These are phyloP conservation scores for Melastoma candidum DNA, from an alignment of 441 rosid species.

Conservation along the genomic window DNA sequence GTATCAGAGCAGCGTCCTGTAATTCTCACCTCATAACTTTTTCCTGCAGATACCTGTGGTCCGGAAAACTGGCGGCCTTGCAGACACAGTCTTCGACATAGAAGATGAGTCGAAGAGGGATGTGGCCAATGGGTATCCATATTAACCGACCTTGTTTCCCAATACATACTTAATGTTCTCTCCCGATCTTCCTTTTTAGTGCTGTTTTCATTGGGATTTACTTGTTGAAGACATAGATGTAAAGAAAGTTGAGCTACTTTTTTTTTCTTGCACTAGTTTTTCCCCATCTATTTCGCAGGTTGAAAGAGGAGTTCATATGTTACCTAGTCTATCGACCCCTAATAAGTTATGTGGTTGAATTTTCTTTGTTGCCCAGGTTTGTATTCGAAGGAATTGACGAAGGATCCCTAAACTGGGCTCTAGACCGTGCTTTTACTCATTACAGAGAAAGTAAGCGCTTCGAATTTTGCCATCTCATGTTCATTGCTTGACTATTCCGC, in stretches of 20 bases:
- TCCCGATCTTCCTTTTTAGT: too few species aligned
- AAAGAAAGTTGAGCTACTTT: too few species aligned
- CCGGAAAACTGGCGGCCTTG: slow-evolving; percentile 58
- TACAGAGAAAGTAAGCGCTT: slow-evolving; percentile 32
- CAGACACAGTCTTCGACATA: slow-evolving; percentile 47
- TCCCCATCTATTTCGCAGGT: too few species aligned
- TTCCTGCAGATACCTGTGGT: slow-evolving; percentile 41
- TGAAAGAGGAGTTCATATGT: too few species aligned
- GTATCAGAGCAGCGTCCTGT: too few species aligned
- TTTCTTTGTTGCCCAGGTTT: slow-evolving; percentile 22
- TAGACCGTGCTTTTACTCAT: slow-evolving; percentile 34
- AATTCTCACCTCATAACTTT: neutral
- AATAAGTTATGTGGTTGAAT: neutral
- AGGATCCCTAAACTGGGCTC: slow-evolving; percentile 34
- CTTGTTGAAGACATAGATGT: too few species aligned
- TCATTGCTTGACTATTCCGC: too few species aligned
- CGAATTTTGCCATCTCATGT: neutral
- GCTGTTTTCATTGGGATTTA: too few species aligned
- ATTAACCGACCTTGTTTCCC: neutral
- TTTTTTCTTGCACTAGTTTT: too few species aligned
- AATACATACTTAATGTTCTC: too few species aligned
- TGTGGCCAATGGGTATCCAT: slow-evolving; percentile 40
- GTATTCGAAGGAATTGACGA: slow-evolving; percentile 48
- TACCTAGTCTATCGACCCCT: neutral
- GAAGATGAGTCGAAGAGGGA: slow-evolving; percentile 30